Evolutionary conservation across 768 basidiomycete genomes (phyloP), one percentile per base, ranked within the genome.

Genomic region (Exidia glandulosa): DNA sequence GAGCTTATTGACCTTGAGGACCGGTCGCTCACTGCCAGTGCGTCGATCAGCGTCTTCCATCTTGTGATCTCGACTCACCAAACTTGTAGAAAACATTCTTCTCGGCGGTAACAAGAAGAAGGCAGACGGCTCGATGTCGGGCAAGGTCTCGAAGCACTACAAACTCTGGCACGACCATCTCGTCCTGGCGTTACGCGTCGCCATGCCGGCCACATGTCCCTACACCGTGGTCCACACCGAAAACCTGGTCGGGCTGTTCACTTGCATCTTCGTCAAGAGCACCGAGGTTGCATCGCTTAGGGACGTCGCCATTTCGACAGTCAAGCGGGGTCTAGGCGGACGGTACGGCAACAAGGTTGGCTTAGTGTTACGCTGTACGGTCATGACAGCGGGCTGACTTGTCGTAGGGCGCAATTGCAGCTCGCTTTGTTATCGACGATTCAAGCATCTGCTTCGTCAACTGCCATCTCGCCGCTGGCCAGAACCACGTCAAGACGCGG

Each of bases 1-100:
- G 95, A 98, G 73, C 81, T 97, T 37, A 91, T 99, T 62, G 93
- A 96, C 68, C 81, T 99, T n/a, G 94, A 96, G 65, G 86, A 83
- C 63, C 85, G 91, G 62, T 92, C 86, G 73, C 85, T 97, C 77
- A 86, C 88, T 1, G 95, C 95, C 9, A 80, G 78, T 79, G 56
- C 59, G 77, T 74, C 10, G 2, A 3, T 12, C 4, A 14, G 29
- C 16, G 14, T 57, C 41, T 10, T 30, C 2, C 50, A n/a, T 19
- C 7, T 32, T 56, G 30, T 16, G 7, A 13, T 2, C 19, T n/a
- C 10, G 30, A 3, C 48, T 25, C 25, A 41, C 14, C 37, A 2
- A 32, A 50, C 25, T 54, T 31, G 6, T 62, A 66, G 94, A 96
- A 74, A 91, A 87, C 23, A 84, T 98, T 30, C 68, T 99, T 0